Percentiles rank a stretch among this genome's conserved stretches.
phyloP scores from a whole-genome alignment of 2,329 filamentous ascomycete species.

The Ophiosphaerella narmari region DNA sequence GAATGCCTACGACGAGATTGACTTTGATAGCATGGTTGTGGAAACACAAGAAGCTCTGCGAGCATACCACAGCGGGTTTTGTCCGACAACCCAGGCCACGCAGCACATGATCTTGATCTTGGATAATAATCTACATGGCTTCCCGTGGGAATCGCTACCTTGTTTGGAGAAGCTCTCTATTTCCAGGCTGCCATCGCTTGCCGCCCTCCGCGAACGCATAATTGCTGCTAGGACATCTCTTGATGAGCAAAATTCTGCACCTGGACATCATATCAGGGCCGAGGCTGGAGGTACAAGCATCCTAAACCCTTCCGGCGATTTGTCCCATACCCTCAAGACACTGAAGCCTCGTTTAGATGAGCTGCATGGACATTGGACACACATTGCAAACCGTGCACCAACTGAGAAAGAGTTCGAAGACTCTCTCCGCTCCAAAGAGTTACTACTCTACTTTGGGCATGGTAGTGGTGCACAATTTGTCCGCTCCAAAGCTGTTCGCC shows the following conservation, averaged over 20 bases:
- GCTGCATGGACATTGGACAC: constrained; percentile 62
- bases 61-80: constrained; percentile 68
- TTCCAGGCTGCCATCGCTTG: constrained; percentile 85
- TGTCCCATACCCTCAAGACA: constrained; percentile 76
- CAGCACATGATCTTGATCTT: constrained; percentile 85
- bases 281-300: constrained; percentile 71
- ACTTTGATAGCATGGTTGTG: constrained; percentile 89
- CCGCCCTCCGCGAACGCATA: constrained; percentile 77
- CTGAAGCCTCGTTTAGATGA: constrained; percentile 69
- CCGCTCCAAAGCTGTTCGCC: constrained; percentile 78
- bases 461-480: constrained; percentile 95
- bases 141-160: constrained; percentile 95
- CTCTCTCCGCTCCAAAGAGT: constrained; percentile 67
- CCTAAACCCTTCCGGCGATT: constrained; percentile 85
- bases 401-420: constrained; percentile 76
- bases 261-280: constrained; percentile 56
- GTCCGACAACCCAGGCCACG: constrained; percentile 41
- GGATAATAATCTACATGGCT: constrained; percentile 86
- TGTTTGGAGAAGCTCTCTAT: constrained; percentile 80
- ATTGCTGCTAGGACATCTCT: constrained; percentile 53
- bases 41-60: constrained; percentile 84
- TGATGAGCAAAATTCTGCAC: constrained; percentile 11
- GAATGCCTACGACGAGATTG: constrained; percentile 97
- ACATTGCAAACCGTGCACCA: constrained; percentile 71
- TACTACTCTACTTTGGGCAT: constrained; percentile 94